phyloP scores from a whole-genome alignment of 1,139 yeast species.

The Entelexis sorbosivorans region DNA sequence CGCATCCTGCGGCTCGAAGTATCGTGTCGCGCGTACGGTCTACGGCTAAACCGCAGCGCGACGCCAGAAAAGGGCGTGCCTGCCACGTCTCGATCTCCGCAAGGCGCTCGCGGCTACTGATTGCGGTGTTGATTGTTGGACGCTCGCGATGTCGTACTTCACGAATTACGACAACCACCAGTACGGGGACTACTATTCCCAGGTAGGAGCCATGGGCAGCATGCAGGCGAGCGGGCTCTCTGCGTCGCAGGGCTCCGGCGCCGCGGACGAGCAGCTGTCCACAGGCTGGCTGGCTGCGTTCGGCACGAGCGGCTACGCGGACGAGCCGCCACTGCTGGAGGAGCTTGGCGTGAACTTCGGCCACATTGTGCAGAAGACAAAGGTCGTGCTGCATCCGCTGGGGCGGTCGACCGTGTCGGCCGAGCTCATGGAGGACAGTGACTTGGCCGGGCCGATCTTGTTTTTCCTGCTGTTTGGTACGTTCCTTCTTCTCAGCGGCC shows the following conservation, averaged over 20 bases:
- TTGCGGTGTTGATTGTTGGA: background rate
- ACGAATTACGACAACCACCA: slow-evolving; percentile 9
- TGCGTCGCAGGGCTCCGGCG: slow-evolving; percentile 13
- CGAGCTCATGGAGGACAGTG: slow-evolving; percentile 82
- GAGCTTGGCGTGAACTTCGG: slow-evolving; percentile 88
- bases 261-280: slow-evolving; percentile 34
- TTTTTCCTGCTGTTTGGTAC: slow-evolving; percentile 87
- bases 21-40: background rate
- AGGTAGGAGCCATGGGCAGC: slow-evolving; percentile 15
- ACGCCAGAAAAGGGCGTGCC: background rate
- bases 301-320: slow-evolving; percentile 86
- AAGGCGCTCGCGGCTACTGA: background rate
- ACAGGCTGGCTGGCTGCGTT: slow-evolving; percentile 83
- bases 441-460: slow-evolving; percentile 87
- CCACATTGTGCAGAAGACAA: slow-evolving; percentile 76
- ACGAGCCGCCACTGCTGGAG: slow-evolving; percentile 84
- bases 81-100: background rate
- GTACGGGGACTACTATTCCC: slow-evolving; percentile 17
- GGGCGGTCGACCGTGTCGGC: slow-evolving; percentile 42
- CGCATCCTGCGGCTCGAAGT: background rate
- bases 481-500: slow-evolving; percentile 70
- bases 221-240: slow-evolving; percentile 15
- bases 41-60: background rate
- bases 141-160: slow-evolving; percentile 17
- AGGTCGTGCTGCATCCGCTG: slow-evolving; percentile 75